Base-by-base conservation (phyloP, 2,329 filamentous ascomycete genomes). In the Trichophyton schoenleinii region DNA sequence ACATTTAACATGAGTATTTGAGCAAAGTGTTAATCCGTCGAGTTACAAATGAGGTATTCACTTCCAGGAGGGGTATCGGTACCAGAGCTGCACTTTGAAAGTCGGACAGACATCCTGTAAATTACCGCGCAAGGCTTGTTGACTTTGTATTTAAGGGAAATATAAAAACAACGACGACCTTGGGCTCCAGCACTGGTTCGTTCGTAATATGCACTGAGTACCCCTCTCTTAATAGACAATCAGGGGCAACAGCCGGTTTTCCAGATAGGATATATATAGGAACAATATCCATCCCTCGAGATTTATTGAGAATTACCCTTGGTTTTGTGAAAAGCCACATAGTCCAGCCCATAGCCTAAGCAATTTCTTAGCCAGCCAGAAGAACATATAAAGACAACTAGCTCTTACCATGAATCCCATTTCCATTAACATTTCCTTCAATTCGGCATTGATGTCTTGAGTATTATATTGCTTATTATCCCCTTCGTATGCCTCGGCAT, bases 401-500 rank as follows among this genome's bases (percentile, higher is more conserved):
- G 9, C 13, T 15, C 41, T 49, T 49, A 49, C 20, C 20, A 34
- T 2, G 9, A 31, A 36, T 7, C 46, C 46, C 46, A 60, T 60
- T 41, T 60, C 46, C n/a, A 41, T 46, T 44, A 46, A 9, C 38
- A 44, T 28, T 34, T 53, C 41, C 41, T 41, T 52, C 25, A 60
- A 36, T 41, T 38, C 18, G 36, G n/a, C 28, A 15, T 60, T 60
- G 22, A 53, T 60, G 9, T 42, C 57, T 7, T 59, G 25, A 42
- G 34, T 59, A 28, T 60, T 60, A 49, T 60, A 60, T 31, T 60
- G 42, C 58, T 60, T 60, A 13, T 60, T 49, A 52, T 59, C 58
- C 58, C 42, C 58, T 49, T 60, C 3, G 46, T 60, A 20, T 25
- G 42, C 22, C 42, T 52, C 58, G 11, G 58, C 58, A 49, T 60